These are phyloP conservation scores for Kregervanrija delftensis DNA, from an alignment of 805 yeast species.

Conservation along the genomic window DNA sequence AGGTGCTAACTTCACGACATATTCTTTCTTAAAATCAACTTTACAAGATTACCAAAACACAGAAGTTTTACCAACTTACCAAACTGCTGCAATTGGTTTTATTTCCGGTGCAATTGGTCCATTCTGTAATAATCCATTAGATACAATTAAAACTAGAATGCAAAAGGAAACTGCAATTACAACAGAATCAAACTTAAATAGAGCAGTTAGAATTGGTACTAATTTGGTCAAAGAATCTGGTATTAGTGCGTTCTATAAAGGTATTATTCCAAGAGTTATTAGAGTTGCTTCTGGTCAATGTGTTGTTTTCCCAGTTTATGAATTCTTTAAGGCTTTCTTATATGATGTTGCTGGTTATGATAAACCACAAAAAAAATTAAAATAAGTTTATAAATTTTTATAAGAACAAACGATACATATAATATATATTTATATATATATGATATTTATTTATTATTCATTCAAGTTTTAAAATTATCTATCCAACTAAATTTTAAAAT, in stretches of 20 bases:
- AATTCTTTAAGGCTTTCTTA: slow-evolving; percentile 67
- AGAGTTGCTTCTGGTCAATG: slow-evolving; percentile 99
- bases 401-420: background rate
- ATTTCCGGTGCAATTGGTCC: slow-evolving; percentile 97
- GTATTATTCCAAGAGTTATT: slow-evolving; percentile 98
- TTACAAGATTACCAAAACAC: slow-evolving; percentile 56
- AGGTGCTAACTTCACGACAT: slow-evolving; percentile 96
- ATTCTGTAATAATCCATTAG: slow-evolving; percentile 93
- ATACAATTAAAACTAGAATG: slow-evolving; percentile 93
- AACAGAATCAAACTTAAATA: slow-evolving; percentile 59
- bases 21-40: slow-evolving; percentile 72
- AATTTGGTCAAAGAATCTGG: slow-evolving; percentile 89
- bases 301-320: slow-evolving; percentile 95
- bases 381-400: slow-evolving; percentile 5
- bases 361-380: slow-evolving; percentile 14
- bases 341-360: slow-evolving; percentile 29
- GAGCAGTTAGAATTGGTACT: slow-evolving; percentile 74
- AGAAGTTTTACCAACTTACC: slow-evolving; percentile 78
- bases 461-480: background rate
- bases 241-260: slow-evolving; percentile 80
- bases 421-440: background rate
- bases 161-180: slow-evolving; percentile 76
- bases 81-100: slow-evolving; percentile 86
- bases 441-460: background rate
- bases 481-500: background rate